Percentiles rank a stretch among this genome's conserved stretches.
Evolutionary conservation across 352 stramenopile species (phyloP).

Genomic region (Phytophthora hybrid): DNA sequence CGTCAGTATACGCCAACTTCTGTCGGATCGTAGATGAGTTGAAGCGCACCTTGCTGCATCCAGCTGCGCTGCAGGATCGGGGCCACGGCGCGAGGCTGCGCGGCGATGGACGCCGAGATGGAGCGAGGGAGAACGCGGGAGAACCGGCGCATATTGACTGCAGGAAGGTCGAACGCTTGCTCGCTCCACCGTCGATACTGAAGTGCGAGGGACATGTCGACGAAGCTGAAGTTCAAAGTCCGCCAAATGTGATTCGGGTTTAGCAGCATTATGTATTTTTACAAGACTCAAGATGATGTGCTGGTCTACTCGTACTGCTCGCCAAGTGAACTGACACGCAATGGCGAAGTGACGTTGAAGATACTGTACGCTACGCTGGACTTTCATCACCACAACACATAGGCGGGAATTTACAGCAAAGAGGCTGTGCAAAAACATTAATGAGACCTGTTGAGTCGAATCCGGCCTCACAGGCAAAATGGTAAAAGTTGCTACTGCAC

Average conservation of each 20-base stretch:
- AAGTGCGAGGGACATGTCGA: constrained; percentile 29
- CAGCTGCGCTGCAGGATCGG: constrained; percentile 26
- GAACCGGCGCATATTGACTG: constrained; percentile 27
- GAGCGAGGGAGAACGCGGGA: constrained; percentile 35
- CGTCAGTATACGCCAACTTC: constrained; percentile 9
- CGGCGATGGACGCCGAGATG: constrained; percentile 4
- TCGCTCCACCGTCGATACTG: constrained; percentile 30
- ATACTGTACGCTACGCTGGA: neutral
- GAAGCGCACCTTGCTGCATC: constrained; percentile 36
- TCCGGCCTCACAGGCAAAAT: neutral
- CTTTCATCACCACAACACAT: neutral
- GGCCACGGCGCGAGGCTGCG: constrained; percentile 18
- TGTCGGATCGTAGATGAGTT: constrained; percentile 2
- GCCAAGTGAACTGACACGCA: neutral
- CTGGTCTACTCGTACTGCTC: neutral
- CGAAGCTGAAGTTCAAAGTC: constrained; percentile 34
- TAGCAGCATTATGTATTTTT: neutral
- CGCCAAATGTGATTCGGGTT: neutral
- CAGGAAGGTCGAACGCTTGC: constrained; percentile 6
- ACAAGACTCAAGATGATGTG: neutral
- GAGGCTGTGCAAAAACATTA: constrained; percentile 21
- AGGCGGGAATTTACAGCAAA: neutral
- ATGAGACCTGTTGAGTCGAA: neutral
- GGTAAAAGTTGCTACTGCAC: constrained; percentile 14
- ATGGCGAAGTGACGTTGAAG: neutral